Evolutionary conservation across 2,329 filamentous ascomycete species (phyloP), one percentile per base, ranked within the genome.

Genomic region (Aspergillus neoniger): DNA sequence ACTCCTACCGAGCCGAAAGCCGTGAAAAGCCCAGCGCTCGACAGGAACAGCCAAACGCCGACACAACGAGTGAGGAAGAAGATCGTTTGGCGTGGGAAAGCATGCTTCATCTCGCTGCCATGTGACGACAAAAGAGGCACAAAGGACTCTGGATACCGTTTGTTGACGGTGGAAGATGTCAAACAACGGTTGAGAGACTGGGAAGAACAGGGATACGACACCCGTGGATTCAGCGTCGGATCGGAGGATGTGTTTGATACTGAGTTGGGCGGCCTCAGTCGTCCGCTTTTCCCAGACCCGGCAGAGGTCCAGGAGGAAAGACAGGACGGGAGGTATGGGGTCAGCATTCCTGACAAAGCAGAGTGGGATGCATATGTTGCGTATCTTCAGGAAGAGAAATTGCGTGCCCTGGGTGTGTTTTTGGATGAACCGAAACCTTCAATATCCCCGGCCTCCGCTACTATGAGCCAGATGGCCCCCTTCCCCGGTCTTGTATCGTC

Each of bases 381-480:
- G 57, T 88, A 90, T 66, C 81, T 98, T 38, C 88, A 91, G 67
- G 95, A 99, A 79, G 92, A 94, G 62, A 99, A 97, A 78, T 82
- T 99, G 55, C 88, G 92, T 63, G 93, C 94, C 54, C 83, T 99
- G 58, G 95, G 95, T 65, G 95, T 98, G 12, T 92, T 87, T 17
- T 83, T 91, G 62, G 91, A 92, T 5, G 91, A 95, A 55, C 86
- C 87, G 79, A 85, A 62, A 77, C 82, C 55, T 80, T 86, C 87
- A 3, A 83, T 89, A 65, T 94, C 92, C 14, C 88, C 88, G 9
- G 85, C 80, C n/a, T 81, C 81, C 3, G 83, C 85, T 9, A 80
- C 83, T 54, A 80, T 88, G 65, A 89, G 87, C 69, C 89, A 90
- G 69, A 81, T 87, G 21, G 92, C 91, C 8, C 87, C 86, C 66